These are phyloP conservation scores for Fagus crenata DNA, from an alignment of 306 rosid genomes.

Conservation along the genomic window DNA sequence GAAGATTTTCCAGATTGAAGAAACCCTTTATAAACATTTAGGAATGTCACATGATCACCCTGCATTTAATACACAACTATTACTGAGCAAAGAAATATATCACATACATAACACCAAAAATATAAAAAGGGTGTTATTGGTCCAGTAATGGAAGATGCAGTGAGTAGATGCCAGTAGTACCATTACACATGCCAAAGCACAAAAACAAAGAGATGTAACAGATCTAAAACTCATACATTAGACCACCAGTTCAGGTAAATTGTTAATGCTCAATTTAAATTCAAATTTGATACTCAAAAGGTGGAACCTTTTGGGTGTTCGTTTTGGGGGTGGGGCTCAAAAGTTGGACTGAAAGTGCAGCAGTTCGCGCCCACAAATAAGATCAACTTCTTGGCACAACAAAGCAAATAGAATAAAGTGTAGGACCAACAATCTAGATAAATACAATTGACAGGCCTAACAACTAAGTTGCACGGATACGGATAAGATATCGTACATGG, in stretches of 20 bases:
- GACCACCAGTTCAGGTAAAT: background rate
- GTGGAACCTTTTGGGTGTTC: background rate
- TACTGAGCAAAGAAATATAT: constrained; percentile 8
- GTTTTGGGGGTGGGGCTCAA: background rate
- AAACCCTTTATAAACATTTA: constrained; percentile 87
- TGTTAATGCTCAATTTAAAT: background rate
- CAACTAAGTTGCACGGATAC: no score
- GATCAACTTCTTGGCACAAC: background rate
- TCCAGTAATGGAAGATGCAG: constrained; percentile 10
- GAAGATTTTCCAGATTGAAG: constrained; percentile 92
- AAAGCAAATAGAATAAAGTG: background rate
- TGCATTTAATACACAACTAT: constrained; percentile 40
- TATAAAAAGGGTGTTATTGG: constrained; percentile 6
- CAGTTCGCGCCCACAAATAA: background rate
- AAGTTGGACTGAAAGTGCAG: background rate
- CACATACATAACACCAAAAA: background rate
- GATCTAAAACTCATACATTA: background rate
- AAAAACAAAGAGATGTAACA: background rate
- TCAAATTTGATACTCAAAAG: background rate
- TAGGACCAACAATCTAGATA: no score
- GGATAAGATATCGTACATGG: no score
- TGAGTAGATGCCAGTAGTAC: background rate
- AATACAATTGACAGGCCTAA: no score
- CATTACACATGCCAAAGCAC: background rate
- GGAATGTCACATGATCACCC: constrained; percentile 93